Evolutionary conservation across 495 filamentous ascomycete genomes (phyloP), one percentile per base, ranked within the genome.

Genomic region (Symbiotaphrina buchneri): DNA sequence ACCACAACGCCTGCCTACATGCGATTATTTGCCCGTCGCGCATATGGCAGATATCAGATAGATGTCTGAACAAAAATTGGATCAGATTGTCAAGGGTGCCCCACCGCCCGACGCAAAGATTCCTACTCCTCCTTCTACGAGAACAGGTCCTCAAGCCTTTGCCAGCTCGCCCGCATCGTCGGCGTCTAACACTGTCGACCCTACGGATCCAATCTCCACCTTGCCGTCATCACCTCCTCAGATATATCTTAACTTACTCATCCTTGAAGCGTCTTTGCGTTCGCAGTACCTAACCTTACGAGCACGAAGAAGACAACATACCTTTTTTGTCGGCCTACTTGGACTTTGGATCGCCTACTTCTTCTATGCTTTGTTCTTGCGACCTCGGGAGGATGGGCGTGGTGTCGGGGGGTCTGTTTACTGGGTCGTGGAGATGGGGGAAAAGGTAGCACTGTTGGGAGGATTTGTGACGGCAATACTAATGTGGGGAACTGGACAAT

Each of bases 161-260:
- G 62, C 44, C 6, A 44, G 49, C 14, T 44, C 49, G 30, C 47
- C 52, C 29, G 49, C 45, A 16, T n/a, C 24, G 18, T 8, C 21
- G 27, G 32, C 41, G 11, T 28, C 34, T 21, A 28, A 34, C 23
- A 31, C 33, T 32, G 38, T 36, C 28, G 32, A 33, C 27, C 54
- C 41, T 77, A 93, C 48, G 14, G 30, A 38, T 31, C 84, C 84
- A 23, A 59, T 82, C 28, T 71, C 73, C 34, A 65, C 71, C 24
- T 67, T 90, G 18, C 85, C 87, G 7, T 85, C 76, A 37, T 81
- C 84, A 18, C 85, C 77, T 47, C 80, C 80, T n/a, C 90, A 94
- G 55, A 93, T 95, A 43, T 99, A 95, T 56, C 66, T 95, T 41
- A 99, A 99, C 48, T 75, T 99, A 22, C 61, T 99, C 31, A 85